Evolutionary conservation across 2,329 filamentous ascomycete species (phyloP).

Genomic region (Pestalotiopsis sp.): DNA sequence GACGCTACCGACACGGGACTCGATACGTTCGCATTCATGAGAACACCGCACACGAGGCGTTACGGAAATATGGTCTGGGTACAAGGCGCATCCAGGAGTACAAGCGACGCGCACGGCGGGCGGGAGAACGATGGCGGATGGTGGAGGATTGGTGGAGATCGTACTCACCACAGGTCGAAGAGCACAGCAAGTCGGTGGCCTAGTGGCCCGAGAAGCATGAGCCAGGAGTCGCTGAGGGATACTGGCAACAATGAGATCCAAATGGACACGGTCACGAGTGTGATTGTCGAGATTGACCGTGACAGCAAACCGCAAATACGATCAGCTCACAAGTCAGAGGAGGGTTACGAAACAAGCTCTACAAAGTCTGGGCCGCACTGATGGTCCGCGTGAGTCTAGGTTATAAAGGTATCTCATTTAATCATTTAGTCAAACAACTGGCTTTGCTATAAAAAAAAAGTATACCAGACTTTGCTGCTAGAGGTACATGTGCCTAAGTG

Average conservation of each 20-base stretch:
- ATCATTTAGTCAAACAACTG: too few species aligned
- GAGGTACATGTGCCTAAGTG: too few species aligned
- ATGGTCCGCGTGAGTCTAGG: neutral
- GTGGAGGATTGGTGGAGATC: constrained; percentile 17
- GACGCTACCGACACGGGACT: constrained; percentile 2
- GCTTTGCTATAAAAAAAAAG: too few species aligned
- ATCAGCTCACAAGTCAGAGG: neutral
- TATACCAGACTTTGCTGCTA: too few species aligned
- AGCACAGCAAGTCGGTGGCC: neutral
- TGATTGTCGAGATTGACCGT: constrained; percentile 24
- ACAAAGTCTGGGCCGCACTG: neutral
- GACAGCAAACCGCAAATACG: constrained; percentile 5
- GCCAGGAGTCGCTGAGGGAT: constrained; percentile 25
- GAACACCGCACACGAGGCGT: constrained; percentile 18
- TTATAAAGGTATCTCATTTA: too few species aligned
- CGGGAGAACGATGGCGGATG: constrained; percentile 12
- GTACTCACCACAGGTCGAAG: neutral
- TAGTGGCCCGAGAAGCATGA: constrained; percentile 15
- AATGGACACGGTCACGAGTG: constrained; percentile 31
- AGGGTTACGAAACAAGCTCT: neutral
- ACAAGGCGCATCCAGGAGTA: constrained; percentile 20
- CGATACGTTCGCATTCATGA: constrained; percentile 27
- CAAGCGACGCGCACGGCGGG: neutral
- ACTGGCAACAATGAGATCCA: constrained; percentile 22
- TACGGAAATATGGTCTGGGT: constrained; percentile 34